A percentile compares a stretch with the other conserved stretches of the same genome.
phyloP scores from a whole-genome alignment of 495 filamentous ascomycete genomes.

The Hypoxylon cercidicola region DNA sequence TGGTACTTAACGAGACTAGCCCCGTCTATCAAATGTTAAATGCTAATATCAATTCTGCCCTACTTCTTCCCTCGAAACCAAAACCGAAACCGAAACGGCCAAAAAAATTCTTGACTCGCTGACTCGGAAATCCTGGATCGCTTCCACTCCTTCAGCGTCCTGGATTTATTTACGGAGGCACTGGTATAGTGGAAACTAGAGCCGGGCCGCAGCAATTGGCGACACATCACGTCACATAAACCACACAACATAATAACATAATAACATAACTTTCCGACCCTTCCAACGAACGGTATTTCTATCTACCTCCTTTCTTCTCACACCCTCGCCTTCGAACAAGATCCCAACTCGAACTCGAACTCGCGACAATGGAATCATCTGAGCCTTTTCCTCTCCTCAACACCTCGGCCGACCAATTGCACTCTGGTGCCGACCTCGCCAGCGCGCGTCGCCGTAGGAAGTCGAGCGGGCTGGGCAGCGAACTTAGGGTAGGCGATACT shows the following conservation, averaged over 20 bases:
- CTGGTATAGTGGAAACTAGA: slow-evolving; percentile 10
- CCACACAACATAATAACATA: neutral
- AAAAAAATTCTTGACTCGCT: neutral
- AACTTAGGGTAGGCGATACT: slow-evolving; percentile 59
- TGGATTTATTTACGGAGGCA: slow-evolving; percentile 19
- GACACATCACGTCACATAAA: slow-evolving; percentile 1
- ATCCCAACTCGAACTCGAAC: neutral
- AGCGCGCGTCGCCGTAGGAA: slow-evolving; percentile 58
- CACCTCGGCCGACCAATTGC: slow-evolving; percentile 53
- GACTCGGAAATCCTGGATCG: slow-evolving; percentile 24
- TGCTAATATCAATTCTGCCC: neutral
- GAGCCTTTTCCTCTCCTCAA: slow-evolving; percentile 61
- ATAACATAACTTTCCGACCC: slow-evolving; percentile 16
- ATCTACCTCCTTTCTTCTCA: neutral
- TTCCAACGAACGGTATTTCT: slow-evolving; percentile 7
- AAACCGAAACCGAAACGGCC: too few species aligned
- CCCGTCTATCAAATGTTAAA: neutral
- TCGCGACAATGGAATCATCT: slow-evolving; percentile 44
- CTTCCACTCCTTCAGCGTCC: slow-evolving; percentile 51
- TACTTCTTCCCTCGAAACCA: neutral
- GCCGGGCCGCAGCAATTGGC: slow-evolving; percentile 14
- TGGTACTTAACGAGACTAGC: slow-evolving; percentile 8
- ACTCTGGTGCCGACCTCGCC: slow-evolving; percentile 44
- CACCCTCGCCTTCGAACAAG: slow-evolving; percentile 4
- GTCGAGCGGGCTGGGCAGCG: slow-evolving; percentile 56